Evolutionary conservation across 345 rosid species (phyloP).

Genomic region (Draba incana): DNA sequence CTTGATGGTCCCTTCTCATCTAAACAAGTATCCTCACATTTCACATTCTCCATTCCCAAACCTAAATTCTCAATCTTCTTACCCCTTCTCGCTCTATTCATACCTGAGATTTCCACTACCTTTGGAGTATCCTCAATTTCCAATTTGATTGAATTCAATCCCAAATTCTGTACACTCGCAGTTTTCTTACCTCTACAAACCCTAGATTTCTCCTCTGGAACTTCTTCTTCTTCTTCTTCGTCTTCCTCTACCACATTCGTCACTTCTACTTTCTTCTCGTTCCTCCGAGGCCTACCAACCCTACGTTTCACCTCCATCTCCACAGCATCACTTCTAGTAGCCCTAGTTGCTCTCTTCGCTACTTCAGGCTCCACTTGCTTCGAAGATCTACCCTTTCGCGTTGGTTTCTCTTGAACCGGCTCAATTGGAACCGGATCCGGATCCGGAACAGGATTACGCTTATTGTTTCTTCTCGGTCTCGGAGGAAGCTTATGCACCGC

Average conservation of each 20-base stretch:
- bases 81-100: constrained; percentile 44
- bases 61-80: constrained; percentile 26
- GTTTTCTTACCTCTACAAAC: constrained; percentile 35
- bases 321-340: constrained; percentile 29
- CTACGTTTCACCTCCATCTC: constrained; percentile 31
- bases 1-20: constrained; percentile 35
- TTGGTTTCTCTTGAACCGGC: constrained; percentile 27
- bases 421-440: constrained; percentile 21
- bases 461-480: constrained; percentile 46
- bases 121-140: constrained; percentile 35
- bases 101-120: constrained; percentile 10
- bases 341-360: constrained; percentile 43
- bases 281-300: constrained; percentile 38
- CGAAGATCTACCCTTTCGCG: constrained; percentile 14
- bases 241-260: neutral
- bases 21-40: constrained; percentile 8
- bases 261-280: constrained; percentile 2
- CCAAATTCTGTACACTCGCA: constrained; percentile 28
- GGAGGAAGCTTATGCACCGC: constrained; percentile 38
- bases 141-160: constrained; percentile 28
- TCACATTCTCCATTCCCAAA: constrained; percentile 8
- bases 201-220: constrained; percentile 33
- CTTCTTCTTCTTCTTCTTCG: constrained; percentile 30
- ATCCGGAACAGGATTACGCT: constrained; percentile 38
- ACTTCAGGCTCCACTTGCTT: constrained; percentile 30